These are phyloP conservation scores for Syzygium aromaticum DNA, from an alignment of 345 rosid genomes.

Conservation along the genomic window DNA sequence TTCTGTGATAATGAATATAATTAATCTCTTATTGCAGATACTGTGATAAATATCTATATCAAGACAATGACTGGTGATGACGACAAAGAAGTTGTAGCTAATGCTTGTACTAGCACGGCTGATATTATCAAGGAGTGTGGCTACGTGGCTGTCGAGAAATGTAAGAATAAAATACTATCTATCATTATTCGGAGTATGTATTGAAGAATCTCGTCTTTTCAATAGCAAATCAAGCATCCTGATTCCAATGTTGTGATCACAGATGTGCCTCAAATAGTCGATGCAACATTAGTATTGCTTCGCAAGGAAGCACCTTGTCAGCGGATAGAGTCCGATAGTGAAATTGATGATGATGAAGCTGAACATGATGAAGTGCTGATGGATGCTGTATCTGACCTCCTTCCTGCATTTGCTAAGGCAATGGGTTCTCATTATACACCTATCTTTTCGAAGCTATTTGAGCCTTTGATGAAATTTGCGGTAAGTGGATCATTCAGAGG, in stretches of 20 bases:
- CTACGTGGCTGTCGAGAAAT: constrained; percentile 64
- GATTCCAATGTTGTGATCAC: constrained; percentile 7
- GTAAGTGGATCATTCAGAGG: constrained; percentile 31
- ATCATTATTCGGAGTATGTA: background rate
- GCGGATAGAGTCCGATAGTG: constrained; percentile 65
- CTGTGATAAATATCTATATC: constrained; percentile 65
- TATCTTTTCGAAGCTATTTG: constrained; percentile 74
- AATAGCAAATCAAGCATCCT: background rate
- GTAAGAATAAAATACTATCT: constrained; percentile 34
- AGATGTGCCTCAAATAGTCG: constrained; percentile 78
- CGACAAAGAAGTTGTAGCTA: constrained; percentile 97
- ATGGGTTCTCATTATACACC: constrained; percentile 94
- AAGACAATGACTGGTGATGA: constrained; percentile 88
- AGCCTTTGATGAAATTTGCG: constrained; percentile 90
- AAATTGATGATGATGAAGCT: constrained; percentile 64
- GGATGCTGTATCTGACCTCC: constrained; percentile 98
- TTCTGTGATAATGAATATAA: constrained; percentile 45
- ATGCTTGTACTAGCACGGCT: constrained; percentile 81
- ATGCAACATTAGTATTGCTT: constrained; percentile 66
- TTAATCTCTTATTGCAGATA: constrained; percentile 33
- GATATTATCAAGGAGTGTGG: constrained; percentile 89
- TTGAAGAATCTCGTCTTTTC: background rate
- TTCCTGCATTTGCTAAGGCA: constrained; percentile 95
- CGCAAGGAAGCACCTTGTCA: constrained; percentile 90
- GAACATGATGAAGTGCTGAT: constrained; percentile 93